Conservation (phyloP, 2,329 filamentous ascomycete genomes). For the Penicillium occitanis region DNA sequence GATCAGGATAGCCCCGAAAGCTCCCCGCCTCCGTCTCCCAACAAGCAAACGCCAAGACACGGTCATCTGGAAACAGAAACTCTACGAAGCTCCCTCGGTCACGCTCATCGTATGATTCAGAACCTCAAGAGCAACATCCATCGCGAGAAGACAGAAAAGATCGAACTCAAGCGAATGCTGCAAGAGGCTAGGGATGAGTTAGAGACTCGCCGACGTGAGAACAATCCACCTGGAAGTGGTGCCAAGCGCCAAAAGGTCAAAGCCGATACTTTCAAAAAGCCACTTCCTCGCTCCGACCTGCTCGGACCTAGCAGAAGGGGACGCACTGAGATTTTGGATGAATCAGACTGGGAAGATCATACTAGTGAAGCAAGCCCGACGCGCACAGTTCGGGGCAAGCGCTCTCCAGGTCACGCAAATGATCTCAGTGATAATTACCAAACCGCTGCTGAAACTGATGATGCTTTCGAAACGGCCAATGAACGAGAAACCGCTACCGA, state of each 20-base stretch:
- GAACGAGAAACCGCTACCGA: conserved; percentile 75
- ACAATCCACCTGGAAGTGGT: conserved; percentile 41
- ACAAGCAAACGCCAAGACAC: conserved; percentile 88
- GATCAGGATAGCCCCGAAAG: conserved; percentile 79
- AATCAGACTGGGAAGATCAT: conserved; percentile 89
- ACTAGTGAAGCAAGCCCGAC: conserved; percentile 60
- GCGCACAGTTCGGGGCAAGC: conserved; percentile 39
- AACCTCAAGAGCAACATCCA: conserved; percentile 93
- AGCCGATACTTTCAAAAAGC: conserved; percentile 73
- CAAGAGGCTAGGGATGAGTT: conserved; percentile 94
- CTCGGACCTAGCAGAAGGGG: conserved; percentile 73
- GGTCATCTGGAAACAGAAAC: conserved; percentile 93
- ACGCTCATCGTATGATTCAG: conserved; percentile 95
- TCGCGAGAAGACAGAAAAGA: conserved; percentile 96
- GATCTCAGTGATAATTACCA: conserved; percentile 71
- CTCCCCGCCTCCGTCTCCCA: conserved; percentile 84
- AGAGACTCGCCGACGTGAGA: conserved; percentile 63
- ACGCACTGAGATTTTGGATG: conserved; percentile 73
- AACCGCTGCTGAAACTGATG: conserved; percentile 72
- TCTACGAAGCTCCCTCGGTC: conserved; percentile 86
- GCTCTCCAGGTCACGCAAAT: conserved; percentile 29
- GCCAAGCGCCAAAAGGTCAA: conserved; percentile 62
- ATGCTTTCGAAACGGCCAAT: conserved; percentile 71
- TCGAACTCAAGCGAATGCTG: conserved; percentile 90
- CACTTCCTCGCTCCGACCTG: conserved; percentile 62